Evolutionary conservation across 768 basidiomycete genomes (phyloP), one percentile per base, ranked within the genome.

Genomic region (Podaxis sp.): DNA sequence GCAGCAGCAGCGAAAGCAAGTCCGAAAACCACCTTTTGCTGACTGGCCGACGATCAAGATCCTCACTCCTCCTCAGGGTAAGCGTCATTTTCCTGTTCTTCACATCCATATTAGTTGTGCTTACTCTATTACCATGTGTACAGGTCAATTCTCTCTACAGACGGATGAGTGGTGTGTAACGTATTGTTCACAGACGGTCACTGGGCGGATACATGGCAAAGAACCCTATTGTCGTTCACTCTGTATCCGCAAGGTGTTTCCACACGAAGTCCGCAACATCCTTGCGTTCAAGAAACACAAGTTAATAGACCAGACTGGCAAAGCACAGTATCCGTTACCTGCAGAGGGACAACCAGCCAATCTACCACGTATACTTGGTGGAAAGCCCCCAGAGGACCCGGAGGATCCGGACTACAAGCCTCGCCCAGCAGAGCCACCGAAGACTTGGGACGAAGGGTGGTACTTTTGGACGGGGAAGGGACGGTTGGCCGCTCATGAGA

Each of bases 361-460:
- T 69, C 69, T 78, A 24, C 82, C 84, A 15, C 76, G 78, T 51
- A 70, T 76, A 62, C 74, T 84, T 0, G 81, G 82, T 55, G 82
- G 82, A 13, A 75, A 74, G 52, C 65, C 72, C 5, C 68, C 72
- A 56, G 74, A 74, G 20, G 76, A 77, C 62, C 58, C 71, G 20
- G 74, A 79, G 26, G 74, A 74, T 50, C 15, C 33, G 30, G 33
- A 56, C 37, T 38, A 62, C 37, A 50, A 28, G 26, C 61, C 46
- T 49, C 61, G 38, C 26, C 55, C 54, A 40, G 41, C 36, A 13
- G 55, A 67, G 40, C 65, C 73, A 62, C 61, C 62, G 33, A 85
- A 82, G 65, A 80, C 83, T 67, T 93, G 90, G 90, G 80, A 89
- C 60, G 84, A 87, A 67, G 90, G 90, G 4, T 88, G 83, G 82